Evolutionary conservation across 2,329 filamentous ascomycete species (phyloP), one percentile per base, ranked within the genome.

Genomic region (Ceratocystis cubensis): DNA sequence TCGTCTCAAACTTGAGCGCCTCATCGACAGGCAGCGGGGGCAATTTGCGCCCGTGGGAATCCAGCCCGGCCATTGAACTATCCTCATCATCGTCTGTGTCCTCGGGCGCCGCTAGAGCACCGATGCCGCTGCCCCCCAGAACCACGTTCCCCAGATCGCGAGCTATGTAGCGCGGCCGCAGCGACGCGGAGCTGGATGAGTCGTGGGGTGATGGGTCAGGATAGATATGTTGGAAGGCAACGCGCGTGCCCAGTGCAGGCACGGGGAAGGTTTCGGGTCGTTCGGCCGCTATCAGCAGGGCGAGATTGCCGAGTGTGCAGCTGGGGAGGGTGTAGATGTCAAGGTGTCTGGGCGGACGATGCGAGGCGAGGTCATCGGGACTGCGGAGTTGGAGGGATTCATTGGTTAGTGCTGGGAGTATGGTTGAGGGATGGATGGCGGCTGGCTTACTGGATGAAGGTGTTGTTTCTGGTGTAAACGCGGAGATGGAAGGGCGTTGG

Each of bases 151-250:
- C 93, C 0, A 97, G 80, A 68, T 96, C 90, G 72, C 90, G 91
- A 25, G 85, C 85, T 17, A 88, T 80, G 76, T 88, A 96, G 41
- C 87, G 83, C 8, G 69, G 83, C 10, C 59, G 59, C 10, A 25
- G 50, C 10, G 56, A 33, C 20, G 25, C 7, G 3, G 56, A 15
- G 10, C 13, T 30, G 53, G 61, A 70, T 69, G 69, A 68, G 37
- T 69, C 68, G 63, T 73, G 70, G 66, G 73, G 73, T 1, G 25
- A 76, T 28, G 88, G 84, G 75, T 96, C 91, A 1, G 89, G 88
- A 74, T 88, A 96, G 65, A 96, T 84, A 20, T 96, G 83, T 61
- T 92, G 88, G 77, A 94, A 97, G 69, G 85, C 86, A n/a, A 96
- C 81, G 65, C 93, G 85, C 7, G 91, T 93, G 69, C 93, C 92